phyloP scores from a whole-genome alignment of 768 basidiomycete species.

The Lentinula edodes region DNA sequence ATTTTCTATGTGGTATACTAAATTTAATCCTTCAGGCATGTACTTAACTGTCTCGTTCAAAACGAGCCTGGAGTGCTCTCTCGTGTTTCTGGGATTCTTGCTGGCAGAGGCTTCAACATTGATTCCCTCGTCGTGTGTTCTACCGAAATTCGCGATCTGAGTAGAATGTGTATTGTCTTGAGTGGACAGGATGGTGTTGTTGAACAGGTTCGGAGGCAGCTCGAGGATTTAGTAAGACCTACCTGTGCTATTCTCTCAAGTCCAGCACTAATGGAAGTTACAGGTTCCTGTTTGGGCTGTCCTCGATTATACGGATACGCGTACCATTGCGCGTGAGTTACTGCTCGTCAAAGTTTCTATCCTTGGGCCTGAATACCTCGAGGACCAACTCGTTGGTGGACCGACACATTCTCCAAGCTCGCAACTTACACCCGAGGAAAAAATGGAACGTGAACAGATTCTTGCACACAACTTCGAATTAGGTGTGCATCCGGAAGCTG shows the following conservation, averaged over 20 bases:
- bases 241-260: not conserved
- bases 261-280: not conserved
- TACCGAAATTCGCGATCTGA: constrained; percentile 94
- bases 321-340: constrained; percentile 87
- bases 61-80: constrained; percentile 99
- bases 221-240: constrained; percentile 86
- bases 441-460: constrained; percentile 63
- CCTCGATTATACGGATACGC: constrained; percentile 93
- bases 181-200: constrained; percentile 96
- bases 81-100: constrained; percentile 94
- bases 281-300: constrained; percentile 99
- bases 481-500: constrained; percentile 32
- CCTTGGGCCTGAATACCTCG: constrained; percentile 94
- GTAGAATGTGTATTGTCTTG: constrained; percentile 97
- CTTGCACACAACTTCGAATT: constrained; percentile 80
- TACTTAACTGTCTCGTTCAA: constrained; percentile 96
- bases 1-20: not conserved
- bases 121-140: constrained; percentile 98
- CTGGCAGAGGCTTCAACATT: constrained; percentile 96
- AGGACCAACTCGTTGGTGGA: constrained; percentile 82
- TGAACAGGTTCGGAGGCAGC: constrained; percentile 92
- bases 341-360: constrained; percentile 96
- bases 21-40: constrained; percentile 53
- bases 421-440: constrained; percentile 25
- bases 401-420: constrained; percentile 76